Percentiles rank a stretch among this genome's conserved stretches.
These are phyloP conservation scores for Vachellia collinsii DNA, from an alignment of 306 rosid species.

Conservation along the genomic window DNA sequence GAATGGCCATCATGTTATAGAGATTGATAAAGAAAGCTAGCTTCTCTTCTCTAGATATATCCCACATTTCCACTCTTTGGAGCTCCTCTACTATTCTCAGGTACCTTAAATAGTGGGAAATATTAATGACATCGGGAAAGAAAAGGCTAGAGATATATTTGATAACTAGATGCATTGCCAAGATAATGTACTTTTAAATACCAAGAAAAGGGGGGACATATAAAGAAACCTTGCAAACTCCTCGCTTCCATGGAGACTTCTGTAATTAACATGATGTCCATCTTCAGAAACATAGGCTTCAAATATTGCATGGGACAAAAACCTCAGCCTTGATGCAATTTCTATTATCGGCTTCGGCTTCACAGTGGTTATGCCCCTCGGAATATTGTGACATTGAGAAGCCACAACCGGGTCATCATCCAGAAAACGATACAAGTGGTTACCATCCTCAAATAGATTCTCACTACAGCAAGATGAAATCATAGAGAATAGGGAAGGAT, in stretches of 20 bases:
- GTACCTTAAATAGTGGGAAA: slow-evolving; percentile 52
- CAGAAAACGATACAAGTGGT: slow-evolving; percentile 73
- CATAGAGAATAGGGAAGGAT: slow-evolving; percentile 21
- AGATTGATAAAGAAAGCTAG: slow-evolving; percentile 85
- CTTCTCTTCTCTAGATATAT: slow-evolving; percentile 76
- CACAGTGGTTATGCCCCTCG: slow-evolving; percentile 67
- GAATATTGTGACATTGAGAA: slow-evolving; percentile 69
- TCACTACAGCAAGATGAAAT: slow-evolving; percentile 52
- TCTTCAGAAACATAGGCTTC: slow-evolving; percentile 80
- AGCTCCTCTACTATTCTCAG: slow-evolving; percentile 85
- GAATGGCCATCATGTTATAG: slow-evolving; percentile 89
- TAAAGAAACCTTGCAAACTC: slow-evolving; percentile 80
- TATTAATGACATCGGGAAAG: background rate
- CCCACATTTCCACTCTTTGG: slow-evolving; percentile 73
- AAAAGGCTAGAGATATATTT: background rate
- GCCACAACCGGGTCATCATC: slow-evolving; percentile 78
- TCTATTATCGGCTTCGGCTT: slow-evolving; percentile 71
- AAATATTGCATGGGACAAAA: slow-evolving; percentile 60
- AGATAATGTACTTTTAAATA: slow-evolving; percentile 17
- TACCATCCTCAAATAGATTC: slow-evolving; percentile 79
- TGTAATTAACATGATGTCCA: slow-evolving; percentile 71
- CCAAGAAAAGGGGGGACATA: background rate
- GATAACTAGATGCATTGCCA: slow-evolving; percentile 22
- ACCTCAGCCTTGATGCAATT: slow-evolving; percentile 77
- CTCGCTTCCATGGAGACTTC: slow-evolving; percentile 78